Conservation (phyloP, 768 basidiomycete species). For the Gymnopilus junonius region DNA sequence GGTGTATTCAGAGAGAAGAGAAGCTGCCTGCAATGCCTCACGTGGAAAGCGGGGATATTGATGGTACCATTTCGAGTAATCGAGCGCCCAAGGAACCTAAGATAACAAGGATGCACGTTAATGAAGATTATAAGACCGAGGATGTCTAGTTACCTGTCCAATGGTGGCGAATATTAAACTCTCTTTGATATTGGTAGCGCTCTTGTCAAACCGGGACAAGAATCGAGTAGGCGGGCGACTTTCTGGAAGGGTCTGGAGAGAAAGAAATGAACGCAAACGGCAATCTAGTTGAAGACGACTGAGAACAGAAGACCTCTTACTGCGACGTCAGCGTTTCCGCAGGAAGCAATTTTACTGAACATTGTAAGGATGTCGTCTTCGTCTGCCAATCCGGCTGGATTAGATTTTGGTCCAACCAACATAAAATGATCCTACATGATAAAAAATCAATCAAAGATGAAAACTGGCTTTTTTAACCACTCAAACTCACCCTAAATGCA, state of each 20-base stretch:
- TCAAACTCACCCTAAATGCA: constrained; percentile 46
- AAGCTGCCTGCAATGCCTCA: constrained; percentile 51
- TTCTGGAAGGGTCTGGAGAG: constrained; percentile 28
- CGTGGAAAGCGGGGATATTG: constrained; percentile 58
- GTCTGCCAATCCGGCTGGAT: constrained; percentile 44
- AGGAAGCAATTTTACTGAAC: constrained; percentile 51
- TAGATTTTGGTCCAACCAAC: constrained; percentile 50
- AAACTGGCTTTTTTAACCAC: neutral
- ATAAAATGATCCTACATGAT: constrained; percentile 50
- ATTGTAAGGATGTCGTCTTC: constrained; percentile 41
- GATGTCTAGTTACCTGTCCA: constrained; percentile 42
- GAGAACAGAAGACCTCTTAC: constrained; percentile 27
- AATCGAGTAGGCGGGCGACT: constrained; percentile 47
- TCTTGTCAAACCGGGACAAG: constrained; percentile 60
- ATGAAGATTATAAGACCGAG: neutral
- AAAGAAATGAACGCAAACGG: neutral
- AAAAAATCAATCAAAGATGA: neutral
- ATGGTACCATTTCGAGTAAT: constrained; percentile 62
- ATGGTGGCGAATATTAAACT: constrained; percentile 51
- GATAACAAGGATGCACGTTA: neutral
- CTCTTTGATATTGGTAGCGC: constrained; percentile 64
- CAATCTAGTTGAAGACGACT: neutral
- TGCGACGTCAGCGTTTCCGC: constrained; percentile 45
- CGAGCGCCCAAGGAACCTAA: constrained; percentile 58
- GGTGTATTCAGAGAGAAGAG: constrained; percentile 54